These are phyloP conservation scores for Termitomyces sp. DNA, from an alignment of 768 basidiomycete species.

Conservation along the genomic window DNA sequence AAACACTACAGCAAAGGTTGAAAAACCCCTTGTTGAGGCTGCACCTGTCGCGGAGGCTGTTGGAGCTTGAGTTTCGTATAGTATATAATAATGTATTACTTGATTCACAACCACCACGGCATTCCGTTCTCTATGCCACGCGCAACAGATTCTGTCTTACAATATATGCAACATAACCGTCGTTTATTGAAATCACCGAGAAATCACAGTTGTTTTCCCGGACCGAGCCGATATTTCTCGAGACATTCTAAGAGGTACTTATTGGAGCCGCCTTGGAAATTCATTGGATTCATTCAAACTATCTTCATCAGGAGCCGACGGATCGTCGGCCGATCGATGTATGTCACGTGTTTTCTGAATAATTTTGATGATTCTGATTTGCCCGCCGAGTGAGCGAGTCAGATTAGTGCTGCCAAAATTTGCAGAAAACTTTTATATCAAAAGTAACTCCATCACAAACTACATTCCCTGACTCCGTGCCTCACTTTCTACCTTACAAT, in stretches of 20 bases:
- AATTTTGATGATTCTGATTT: constrained; percentile 2
- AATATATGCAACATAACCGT: too few species aligned
- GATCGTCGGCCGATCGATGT: constrained; percentile 7
- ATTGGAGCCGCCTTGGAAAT: neutral
- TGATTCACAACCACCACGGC: neutral
- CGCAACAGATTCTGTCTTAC: too few species aligned
- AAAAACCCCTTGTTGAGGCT: neutral
- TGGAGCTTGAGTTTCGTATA: constrained; percentile 6
- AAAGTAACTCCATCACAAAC: constrained; percentile 3
- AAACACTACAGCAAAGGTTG: neutral
- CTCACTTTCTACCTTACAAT: constrained; percentile 29
- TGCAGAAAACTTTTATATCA: constrained; percentile 13
- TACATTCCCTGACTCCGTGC: neutral
- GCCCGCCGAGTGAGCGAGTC: constrained; percentile 10
- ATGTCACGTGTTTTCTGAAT: constrained; percentile 1
- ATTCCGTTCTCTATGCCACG: too few species aligned
- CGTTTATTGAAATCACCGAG: too few species aligned
- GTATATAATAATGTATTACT: neutral
- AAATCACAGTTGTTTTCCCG: too few species aligned
- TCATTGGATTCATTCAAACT: neutral
- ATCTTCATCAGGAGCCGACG: neutral
- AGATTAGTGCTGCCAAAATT: constrained; percentile 12
- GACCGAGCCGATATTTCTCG: neutral
- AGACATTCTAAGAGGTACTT: neutral
- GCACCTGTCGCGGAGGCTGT: constrained; percentile 10